Evolutionary conservation across 2,329 filamentous ascomycete genomes (phyloP).

Genomic region (Ophiostoma triangulosporum): DNA sequence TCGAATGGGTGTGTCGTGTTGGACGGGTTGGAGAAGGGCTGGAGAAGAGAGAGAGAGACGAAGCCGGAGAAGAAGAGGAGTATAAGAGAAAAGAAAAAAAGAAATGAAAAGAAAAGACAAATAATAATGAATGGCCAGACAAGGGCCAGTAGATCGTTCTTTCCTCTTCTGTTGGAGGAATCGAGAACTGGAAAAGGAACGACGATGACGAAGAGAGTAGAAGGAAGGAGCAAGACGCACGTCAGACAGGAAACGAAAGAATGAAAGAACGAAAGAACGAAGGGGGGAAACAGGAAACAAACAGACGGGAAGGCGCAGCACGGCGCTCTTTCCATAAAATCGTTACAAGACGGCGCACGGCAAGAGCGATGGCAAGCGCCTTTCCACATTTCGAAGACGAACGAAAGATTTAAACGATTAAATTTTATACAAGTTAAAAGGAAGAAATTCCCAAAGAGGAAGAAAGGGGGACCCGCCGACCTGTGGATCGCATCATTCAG

Average conservation of each 20-base stretch:
- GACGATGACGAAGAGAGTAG: not conserved
- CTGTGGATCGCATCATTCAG: constrained; percentile 1
- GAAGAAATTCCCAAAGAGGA: not conserved
- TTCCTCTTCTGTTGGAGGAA: not conserved
- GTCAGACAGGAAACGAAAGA: not conserved
- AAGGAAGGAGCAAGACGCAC: not conserved
- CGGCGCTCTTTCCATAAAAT: not conserved
- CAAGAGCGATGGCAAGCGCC: not conserved
- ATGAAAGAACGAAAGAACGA: not conserved
- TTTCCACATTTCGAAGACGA: not conserved
- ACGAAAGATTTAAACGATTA: not conserved
- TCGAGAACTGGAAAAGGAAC: not conserved
- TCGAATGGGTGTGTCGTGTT: not conserved
- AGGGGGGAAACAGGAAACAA: not conserved
- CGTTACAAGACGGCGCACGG: not conserved
- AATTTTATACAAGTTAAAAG: not conserved
- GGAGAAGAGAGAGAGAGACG: not conserved
- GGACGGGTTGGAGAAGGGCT: not conserved
- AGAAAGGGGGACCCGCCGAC: not conserved
- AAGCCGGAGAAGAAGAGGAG: not conserved
- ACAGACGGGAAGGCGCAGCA: constrained; percentile 1
- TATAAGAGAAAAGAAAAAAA: not conserved
- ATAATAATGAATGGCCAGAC: not conserved
- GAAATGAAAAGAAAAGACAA: not conserved
- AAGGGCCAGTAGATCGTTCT: not conserved